Evolutionary conservation across 148 eudicot species (phyloP).

Genomic region (Vaccinium corymbosum): DNA sequence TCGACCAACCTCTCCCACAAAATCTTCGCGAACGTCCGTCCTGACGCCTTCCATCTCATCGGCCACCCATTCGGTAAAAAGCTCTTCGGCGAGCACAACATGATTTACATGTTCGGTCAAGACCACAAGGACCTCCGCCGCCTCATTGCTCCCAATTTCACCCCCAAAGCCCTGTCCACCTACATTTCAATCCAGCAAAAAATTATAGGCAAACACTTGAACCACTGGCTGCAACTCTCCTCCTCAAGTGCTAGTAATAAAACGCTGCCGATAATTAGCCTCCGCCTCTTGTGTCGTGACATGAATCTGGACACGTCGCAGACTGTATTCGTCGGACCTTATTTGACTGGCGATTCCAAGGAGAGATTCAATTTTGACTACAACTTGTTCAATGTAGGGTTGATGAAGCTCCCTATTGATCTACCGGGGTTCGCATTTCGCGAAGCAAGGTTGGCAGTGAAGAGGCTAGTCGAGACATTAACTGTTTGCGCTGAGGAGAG

Average conservation of each 20-base stretch:
- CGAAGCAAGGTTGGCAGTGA: too few relatives aligned
- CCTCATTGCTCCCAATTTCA: conserved; percentile 74
- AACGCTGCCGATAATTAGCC: conserved; percentile 23
- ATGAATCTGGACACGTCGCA: conserved; percentile 88
- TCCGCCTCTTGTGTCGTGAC: conserved; percentile 57
- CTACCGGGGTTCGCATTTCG: too few relatives aligned
- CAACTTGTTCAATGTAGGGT: too few relatives aligned
- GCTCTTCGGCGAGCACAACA: too few relatives aligned
- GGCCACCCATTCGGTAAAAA: too few relatives aligned
- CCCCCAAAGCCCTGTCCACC: conserved; percentile 61
- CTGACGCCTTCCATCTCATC: too few relatives aligned
- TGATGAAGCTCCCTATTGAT: too few relatives aligned
- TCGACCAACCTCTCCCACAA: too few relatives aligned
- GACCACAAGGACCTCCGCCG: conserved; percentile 82
- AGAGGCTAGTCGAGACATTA: too few relatives aligned
- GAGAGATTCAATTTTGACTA: conserved; percentile 30
- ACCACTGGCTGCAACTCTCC: conserved; percentile 19
- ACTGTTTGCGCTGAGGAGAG: too few relatives aligned
- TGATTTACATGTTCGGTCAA: conserved; percentile 19
- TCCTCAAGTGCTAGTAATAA: too few relatives aligned
- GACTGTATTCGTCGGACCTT: conserved; percentile 74
- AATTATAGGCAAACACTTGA: conserved; percentile 45
- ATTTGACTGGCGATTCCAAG: conserved; percentile 31
- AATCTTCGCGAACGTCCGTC: too few relatives aligned
- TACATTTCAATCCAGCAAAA: conserved; percentile 55